A percentile compares a stretch with the other conserved stretches of the same genome.
These are phyloP conservation scores for Ustilaginoidea virens DNA, from an alignment of 2,329 filamentous ascomycete species.

Conservation along the genomic window DNA sequence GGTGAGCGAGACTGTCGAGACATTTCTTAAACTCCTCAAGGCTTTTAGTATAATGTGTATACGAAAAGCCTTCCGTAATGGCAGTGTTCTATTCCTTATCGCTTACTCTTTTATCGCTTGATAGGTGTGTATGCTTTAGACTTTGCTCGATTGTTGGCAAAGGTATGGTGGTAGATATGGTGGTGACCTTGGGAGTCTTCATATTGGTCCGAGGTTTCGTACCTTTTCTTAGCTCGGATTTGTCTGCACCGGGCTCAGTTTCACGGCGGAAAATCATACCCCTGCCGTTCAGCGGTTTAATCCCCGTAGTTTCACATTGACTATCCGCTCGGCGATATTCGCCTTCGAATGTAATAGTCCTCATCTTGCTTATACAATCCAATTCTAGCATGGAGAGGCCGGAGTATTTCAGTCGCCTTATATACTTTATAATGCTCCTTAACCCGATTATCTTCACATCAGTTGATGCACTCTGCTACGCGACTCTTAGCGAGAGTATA, in stretches of 20 bases:
- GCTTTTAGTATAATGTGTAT: conserved; percentile 73
- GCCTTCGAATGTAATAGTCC: conserved; percentile 66
- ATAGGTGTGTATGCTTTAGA: conserved; percentile 59
- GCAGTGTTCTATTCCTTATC: conserved; percentile 63
- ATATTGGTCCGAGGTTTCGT: conserved; percentile 50
- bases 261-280: conserved; percentile 59
- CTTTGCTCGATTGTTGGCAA: conserved; percentile 53
- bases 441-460: conserved; percentile 60
- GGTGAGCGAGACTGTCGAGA: conserved; percentile 52
- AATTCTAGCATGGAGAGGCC: conserved; percentile 59
- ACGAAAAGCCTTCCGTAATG: conserved; percentile 65
- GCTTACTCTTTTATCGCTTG: conserved; percentile 48
- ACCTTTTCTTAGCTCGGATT: conserved; percentile 64
- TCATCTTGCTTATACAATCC: conserved; percentile 65
- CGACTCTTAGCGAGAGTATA: conserved; percentile 53
- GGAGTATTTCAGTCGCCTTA: conserved; percentile 47
- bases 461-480: conserved; percentile 58
- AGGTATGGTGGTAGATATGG: conserved; percentile 56
- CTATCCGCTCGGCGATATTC: conserved; percentile 60
- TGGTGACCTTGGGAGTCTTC: conserved; percentile 51
- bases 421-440: conserved; percentile 55
- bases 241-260: conserved; percentile 63
- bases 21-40: conserved; percentile 66
- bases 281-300: conserved; percentile 54
- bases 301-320: conserved; percentile 51